These are phyloP conservation scores for Penicillium psychrosexuale DNA, from an alignment of 2,329 filamentous ascomycete species.

Conservation along the genomic window DNA sequence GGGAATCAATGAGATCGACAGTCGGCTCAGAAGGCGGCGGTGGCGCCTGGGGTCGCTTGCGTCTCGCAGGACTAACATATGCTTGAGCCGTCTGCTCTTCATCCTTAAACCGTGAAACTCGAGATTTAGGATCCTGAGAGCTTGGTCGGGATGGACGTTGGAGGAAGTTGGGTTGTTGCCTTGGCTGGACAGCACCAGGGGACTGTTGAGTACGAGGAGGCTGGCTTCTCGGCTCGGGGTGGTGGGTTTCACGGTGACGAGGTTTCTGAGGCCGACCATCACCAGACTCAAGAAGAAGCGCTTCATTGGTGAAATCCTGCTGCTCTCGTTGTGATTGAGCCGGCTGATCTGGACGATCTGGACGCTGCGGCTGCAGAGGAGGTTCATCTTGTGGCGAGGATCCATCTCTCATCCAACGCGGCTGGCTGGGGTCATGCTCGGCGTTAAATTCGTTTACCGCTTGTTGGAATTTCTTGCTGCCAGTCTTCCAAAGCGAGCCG, in stretches of 20 bases:
- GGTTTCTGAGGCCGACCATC: constrained; percentile 29
- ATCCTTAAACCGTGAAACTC: constrained; percentile 67
- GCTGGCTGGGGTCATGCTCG: constrained; percentile 73
- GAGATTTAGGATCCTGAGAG: constrained; percentile 52
- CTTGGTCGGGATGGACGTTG: constrained; percentile 48
- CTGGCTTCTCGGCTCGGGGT: constrained; percentile 17
- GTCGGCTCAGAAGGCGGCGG: constrained; percentile 48
- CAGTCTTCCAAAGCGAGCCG: constrained; percentile 90
- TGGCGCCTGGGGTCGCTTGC: constrained; percentile 59
- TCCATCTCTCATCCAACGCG: constrained; percentile 90
- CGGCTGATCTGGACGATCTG: constrained; percentile 22
- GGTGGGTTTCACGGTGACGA: constrained; percentile 24
- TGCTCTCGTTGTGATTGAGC: constrained; percentile 18
- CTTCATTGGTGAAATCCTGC: constrained; percentile 58
- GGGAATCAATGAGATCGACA: constrained; percentile 62
- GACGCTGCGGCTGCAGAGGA: constrained; percentile 13
- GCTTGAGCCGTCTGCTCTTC: constrained; percentile 79
- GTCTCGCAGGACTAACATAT: constrained; percentile 81
- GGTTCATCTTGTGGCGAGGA: constrained; percentile 31
- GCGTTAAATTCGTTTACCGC: constrained; percentile 80
- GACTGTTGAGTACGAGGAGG: constrained; percentile 24
- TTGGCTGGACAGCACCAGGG: constrained; percentile 21
- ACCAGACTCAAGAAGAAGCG: constrained; percentile 35
- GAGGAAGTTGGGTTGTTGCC: constrained; percentile 53
- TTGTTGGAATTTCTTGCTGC: constrained; percentile 88